phyloP scores from a whole-genome alignment of 805 yeast genomes.

The Teunomyces panamensis region DNA sequence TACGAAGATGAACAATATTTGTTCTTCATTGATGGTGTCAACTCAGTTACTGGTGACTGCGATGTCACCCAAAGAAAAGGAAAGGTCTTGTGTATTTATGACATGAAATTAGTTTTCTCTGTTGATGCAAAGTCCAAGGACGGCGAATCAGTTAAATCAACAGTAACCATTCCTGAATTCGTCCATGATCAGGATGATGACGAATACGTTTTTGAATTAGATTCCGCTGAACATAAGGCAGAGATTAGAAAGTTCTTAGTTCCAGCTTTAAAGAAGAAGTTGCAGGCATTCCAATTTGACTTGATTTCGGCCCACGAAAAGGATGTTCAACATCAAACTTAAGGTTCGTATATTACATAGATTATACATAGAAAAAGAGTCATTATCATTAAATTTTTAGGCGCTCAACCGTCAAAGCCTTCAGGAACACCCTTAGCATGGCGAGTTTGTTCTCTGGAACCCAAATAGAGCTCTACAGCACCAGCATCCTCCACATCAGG shows the following conservation, averaged over 20 bases:
- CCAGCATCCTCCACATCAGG: conserved; percentile 57
- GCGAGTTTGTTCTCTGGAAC: conserved; percentile 45
- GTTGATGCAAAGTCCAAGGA: conserved; percentile 34
- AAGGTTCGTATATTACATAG: conserved; percentile 7
- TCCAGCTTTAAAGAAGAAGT: conserved; percentile 48
- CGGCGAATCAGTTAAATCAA: conserved; percentile 26
- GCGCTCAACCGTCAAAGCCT: conserved; percentile 51
- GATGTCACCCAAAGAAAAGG: conserved; percentile 85
- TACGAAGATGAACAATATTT: conserved; percentile 21
- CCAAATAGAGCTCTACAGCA: conserved; percentile 40
- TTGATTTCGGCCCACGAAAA: conserved; percentile 59
- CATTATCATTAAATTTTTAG: background rate
- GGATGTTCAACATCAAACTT: conserved; percentile 55
- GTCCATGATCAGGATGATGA: conserved; percentile 75
- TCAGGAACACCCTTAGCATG: conserved; percentile 89
- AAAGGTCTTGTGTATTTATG: conserved; percentile 72
- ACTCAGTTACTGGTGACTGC: conserved; percentile 62
- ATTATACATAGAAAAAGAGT: background rate
- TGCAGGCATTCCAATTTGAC: conserved; percentile 60
- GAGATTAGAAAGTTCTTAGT: conserved; percentile 48
- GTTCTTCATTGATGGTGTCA: conserved; percentile 37
- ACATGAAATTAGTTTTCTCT: conserved; percentile 52
- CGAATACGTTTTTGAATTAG: conserved; percentile 53
- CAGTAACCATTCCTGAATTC: conserved; percentile 60
- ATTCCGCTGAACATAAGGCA: conserved; percentile 33